Evolutionary conservation across 2,329 filamentous ascomycete species (phyloP), one percentile per base, ranked within the genome.

Genomic region (Penicillium brevicompactum): DNA sequence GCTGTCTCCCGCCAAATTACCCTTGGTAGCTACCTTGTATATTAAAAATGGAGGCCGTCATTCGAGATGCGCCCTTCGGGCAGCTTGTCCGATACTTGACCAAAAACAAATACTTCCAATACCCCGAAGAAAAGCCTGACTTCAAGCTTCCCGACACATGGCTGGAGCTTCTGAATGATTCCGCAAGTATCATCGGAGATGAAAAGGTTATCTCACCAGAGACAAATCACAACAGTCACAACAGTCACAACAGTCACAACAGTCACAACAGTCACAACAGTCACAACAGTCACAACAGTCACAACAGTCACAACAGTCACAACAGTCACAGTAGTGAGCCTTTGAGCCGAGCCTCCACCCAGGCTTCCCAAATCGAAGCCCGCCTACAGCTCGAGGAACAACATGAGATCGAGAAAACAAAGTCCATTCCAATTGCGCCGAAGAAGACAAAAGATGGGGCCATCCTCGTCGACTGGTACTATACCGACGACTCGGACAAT

Each of bases 61-160:
- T 65, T 49, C 71, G 78, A 40, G 79, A 81, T 52, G 74, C 78
- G 27, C 71, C 77, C 10, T 73, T 80, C 46, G 79, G 79, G 51
- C 78, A 80, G 62, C 21, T 78, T 14, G 56, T 81, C n/a, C 74
- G 79, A 16, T 74, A 72, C 34, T 51, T 78, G 14, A 76, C 78
- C 3, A 59, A 70, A 1, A 76, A 76, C 44, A 74, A 74, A 51
- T 65, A 75, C 34, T 70, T 81, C 30, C 63, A 74, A 53, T 82
- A 80, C 55, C 71, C 74, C 30, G 80, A 82, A 68, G 76, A 78
- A 51, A 60, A 59, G 46, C 54, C 68, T 10, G 67, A 58, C 46
- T 72, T 71, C 49, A 47, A 65, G 43, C 60, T 65, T n/a, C 70
- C 68, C 1, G 62, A 66, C 13, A 32, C 56, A 59, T 67, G 63